Percentiles rank a stretch among this genome's conserved stretches.
phyloP scores from a whole-genome alignment of 2,329 filamentous ascomycete genomes.

The Ophiocordyceps sinensis region DNA sequence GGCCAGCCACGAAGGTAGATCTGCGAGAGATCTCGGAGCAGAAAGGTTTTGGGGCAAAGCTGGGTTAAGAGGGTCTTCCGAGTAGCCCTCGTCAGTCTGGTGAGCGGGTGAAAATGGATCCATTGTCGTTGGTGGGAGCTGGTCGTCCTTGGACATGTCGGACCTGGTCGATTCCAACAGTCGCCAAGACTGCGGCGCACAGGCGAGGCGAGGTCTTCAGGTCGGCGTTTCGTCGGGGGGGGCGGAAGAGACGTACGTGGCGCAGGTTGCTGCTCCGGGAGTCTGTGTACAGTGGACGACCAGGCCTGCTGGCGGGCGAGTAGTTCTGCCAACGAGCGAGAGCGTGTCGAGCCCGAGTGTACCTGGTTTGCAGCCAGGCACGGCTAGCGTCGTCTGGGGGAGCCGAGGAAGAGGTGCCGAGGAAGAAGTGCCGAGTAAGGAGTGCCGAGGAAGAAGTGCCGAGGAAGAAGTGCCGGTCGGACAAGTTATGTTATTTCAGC shows the following conservation, averaged over 20 bases:
- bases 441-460: too few species aligned
- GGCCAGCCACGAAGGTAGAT: constrained; percentile 34
- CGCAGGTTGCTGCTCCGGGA: background rate
- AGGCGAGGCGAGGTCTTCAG: background rate
- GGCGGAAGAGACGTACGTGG: background rate
- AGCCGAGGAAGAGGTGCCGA: background rate
- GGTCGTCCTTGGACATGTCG: constrained; percentile 15
- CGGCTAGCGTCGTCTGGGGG: background rate
- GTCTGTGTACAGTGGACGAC: background rate
- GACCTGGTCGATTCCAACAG: background rate
- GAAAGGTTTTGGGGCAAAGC: constrained; percentile 18
- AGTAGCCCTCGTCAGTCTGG: constrained; percentile 74
- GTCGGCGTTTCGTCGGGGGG: background rate
- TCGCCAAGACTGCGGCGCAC: background rate
- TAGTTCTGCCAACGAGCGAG: background rate
- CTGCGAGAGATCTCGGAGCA: constrained; percentile 22
- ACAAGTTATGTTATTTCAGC: background rate
- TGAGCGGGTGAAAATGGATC: constrained; percentile 35
- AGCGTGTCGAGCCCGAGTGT: background rate
- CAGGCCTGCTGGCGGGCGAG: background rate
- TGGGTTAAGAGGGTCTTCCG: constrained; percentile 52
- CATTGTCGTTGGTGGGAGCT: constrained; percentile 16
- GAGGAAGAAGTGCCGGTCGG: background rate
- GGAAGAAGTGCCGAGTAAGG: too few species aligned
- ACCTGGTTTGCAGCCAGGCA: background rate